Percentiles rank a stretch among this genome's conserved stretches.
Evolutionary conservation across 129 eudicot genomes (phyloP).

Genomic region (Flaveria bidentis): DNA sequence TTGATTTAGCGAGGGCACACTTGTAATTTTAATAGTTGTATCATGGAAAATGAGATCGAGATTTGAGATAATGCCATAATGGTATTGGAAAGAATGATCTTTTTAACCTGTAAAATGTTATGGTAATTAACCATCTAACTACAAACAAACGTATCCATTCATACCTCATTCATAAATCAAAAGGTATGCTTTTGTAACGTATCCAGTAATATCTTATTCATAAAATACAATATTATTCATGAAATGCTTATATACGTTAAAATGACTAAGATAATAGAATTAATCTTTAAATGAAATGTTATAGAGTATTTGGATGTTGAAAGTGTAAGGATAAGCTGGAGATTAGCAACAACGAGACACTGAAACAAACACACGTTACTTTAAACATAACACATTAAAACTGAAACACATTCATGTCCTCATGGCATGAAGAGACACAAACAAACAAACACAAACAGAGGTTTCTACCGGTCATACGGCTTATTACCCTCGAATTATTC

Average conservation of each 20-base stretch:
- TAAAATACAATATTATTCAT: too few relatives aligned
- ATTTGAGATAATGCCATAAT: not conserved
- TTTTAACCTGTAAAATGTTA: not conserved
- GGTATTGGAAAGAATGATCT: not conserved
- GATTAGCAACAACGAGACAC: not conserved
- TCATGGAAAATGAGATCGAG: conserved; percentile 14
- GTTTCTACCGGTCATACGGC: conserved; percentile 27
- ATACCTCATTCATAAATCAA: too few relatives aligned
- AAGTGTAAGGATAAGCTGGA: not conserved
- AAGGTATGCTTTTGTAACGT: too few relatives aligned
- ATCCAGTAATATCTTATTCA: too few relatives aligned
- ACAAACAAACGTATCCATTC: too few relatives aligned
- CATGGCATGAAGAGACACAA: conserved; percentile 9
- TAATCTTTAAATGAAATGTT: too few relatives aligned
- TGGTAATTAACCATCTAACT: too few relatives aligned
- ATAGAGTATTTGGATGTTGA: not conserved
- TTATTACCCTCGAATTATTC: conserved; percentile 51
- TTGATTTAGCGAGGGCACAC: not conserved
- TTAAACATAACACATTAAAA: conserved; percentile 22
- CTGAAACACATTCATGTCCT: conserved; percentile 26
- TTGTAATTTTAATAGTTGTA: conserved; percentile 6
- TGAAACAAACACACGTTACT: conserved; percentile 22
- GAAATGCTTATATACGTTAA: too few relatives aligned
- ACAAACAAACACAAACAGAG: conserved; percentile 27
- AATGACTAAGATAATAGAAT: too few relatives aligned